Evolutionary conservation across 1,284 basidiomycete genomes (phyloP).

Genomic region (Mycosarcoma maydis): DNA sequence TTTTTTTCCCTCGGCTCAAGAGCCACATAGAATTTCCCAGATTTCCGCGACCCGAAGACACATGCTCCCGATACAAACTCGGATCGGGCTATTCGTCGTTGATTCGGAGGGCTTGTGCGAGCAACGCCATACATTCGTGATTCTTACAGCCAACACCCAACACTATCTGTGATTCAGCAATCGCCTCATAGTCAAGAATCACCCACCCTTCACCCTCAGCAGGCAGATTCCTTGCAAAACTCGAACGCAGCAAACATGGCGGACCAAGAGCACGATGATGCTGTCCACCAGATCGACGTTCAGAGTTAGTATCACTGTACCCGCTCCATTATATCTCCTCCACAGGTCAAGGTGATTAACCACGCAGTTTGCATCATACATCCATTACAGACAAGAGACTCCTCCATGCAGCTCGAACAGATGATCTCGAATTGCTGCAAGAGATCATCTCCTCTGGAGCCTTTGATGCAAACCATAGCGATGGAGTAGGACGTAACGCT

Average conservation of each 20-base stretch:
- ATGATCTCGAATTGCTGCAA: conserved; percentile 55
- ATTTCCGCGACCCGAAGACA: conserved; percentile 9
- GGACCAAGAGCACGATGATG: conserved; percentile 34
- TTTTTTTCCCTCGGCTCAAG: conserved; percentile 1
- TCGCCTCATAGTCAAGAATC: too few relatives aligned
- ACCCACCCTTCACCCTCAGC: too few relatives aligned
- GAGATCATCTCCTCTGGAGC: conserved; percentile 48
- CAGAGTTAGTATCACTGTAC: conserved; percentile 25
- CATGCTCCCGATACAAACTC: too few relatives aligned
- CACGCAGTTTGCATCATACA: too few relatives aligned
- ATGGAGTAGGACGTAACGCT: conserved; percentile 62
- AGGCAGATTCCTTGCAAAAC: neutral
- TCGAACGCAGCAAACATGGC: conserved; percentile 15
- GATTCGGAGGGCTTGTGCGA: conserved; percentile 7
- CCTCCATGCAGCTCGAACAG: conserved; percentile 56
- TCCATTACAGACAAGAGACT: conserved; percentile 50
- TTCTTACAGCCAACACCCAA: conserved; percentile 15
- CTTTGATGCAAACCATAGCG: conserved; percentile 58
- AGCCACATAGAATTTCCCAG: conserved; percentile 1
- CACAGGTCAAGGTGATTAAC: too few relatives aligned
- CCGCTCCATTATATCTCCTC: too few relatives aligned
- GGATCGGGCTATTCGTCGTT: too few relatives aligned
- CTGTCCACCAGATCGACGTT: conserved; percentile 42
- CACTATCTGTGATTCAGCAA: neutral
- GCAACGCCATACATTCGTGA: too few relatives aligned